Conservation (phyloP, 176 grass and related monocot genomes). For the Panicum miliaceum region DNA sequence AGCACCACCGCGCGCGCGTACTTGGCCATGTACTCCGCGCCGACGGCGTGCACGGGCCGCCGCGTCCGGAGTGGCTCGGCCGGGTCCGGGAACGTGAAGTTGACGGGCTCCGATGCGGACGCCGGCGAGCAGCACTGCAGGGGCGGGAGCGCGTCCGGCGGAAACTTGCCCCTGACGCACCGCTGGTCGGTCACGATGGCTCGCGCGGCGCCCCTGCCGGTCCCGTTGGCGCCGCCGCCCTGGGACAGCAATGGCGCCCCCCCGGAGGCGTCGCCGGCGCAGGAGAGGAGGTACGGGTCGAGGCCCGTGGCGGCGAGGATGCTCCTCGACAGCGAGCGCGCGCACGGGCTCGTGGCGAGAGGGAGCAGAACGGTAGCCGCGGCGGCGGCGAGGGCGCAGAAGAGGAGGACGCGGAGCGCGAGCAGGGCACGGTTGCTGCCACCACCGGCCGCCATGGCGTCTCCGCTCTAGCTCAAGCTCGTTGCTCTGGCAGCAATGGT, state of each 20-base stretch:
- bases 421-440: not conserved
- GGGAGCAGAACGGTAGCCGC: not conserved
- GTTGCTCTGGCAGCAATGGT: no score
- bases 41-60: conserved; percentile 32
- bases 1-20: conserved; percentile 47
- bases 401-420: not conserved
- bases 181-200: conserved; percentile 37
- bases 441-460: not conserved
- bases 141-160: conserved; percentile 21
- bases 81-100: conserved; percentile 47
- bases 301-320: conserved; percentile 32
- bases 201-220: not conserved
- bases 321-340: conserved; percentile 9
- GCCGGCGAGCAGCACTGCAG: conserved; percentile 46
- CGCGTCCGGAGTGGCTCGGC: conserved; percentile 41
- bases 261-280: not conserved
- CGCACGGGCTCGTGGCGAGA: not conserved
- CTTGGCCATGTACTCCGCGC: conserved; percentile 55
- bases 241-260: not conserved
- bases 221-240: not conserved
- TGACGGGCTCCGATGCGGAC: not conserved
- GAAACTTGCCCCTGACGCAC: conserved; percentile 24
- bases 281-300: conserved; percentile 31
- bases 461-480: not conserved
- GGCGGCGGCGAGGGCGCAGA: conserved; percentile 10